These are phyloP conservation scores for Murraya koenigii DNA, from an alignment of 345 rosid genomes.

Conservation along the genomic window DNA sequence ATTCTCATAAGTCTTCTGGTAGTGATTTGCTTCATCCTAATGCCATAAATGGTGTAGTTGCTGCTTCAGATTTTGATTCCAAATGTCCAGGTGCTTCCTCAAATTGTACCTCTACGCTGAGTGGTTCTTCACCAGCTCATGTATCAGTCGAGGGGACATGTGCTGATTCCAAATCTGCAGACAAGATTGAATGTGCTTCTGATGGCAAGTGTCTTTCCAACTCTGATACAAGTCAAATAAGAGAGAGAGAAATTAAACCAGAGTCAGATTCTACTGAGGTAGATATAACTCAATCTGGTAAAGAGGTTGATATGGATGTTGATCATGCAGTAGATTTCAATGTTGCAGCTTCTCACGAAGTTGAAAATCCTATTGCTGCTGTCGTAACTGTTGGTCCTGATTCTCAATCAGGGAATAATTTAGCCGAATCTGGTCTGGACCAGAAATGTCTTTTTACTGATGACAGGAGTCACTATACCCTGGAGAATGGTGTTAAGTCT, in stretches of 20 bases:
- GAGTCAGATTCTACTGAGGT: conserved; percentile 15
- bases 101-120: conserved; percentile 16
- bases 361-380: background rate
- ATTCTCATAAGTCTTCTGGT: conserved; percentile 22
- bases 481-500: conserved; percentile 4
- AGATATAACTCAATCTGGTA: conserved; percentile 6
- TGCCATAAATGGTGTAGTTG: conserved; percentile 26
- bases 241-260: conserved; percentile 6
- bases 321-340: background rate
- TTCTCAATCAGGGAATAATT: conserved; percentile 18
- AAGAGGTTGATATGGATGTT: conserved; percentile 11
- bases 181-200: conserved; percentile 16
- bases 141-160: conserved; percentile 9
- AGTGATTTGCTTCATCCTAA: conserved; percentile 18
- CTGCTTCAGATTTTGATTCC: conserved; percentile 27
- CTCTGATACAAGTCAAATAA: conserved; percentile 4
- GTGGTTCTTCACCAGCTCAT: conserved; percentile 19
- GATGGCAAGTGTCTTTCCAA: conserved; percentile 12
- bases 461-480: background rate
- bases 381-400: conserved; percentile 12
- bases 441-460: background rate
- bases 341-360: conserved; percentile 18
- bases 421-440: conserved; percentile 19
- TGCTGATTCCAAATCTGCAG: conserved; percentile 15
- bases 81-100: conserved; percentile 19